Base-by-base conservation (phyloP, 2,329 filamentous ascomycete genomes). In the Alternaria postmessia region DNA sequence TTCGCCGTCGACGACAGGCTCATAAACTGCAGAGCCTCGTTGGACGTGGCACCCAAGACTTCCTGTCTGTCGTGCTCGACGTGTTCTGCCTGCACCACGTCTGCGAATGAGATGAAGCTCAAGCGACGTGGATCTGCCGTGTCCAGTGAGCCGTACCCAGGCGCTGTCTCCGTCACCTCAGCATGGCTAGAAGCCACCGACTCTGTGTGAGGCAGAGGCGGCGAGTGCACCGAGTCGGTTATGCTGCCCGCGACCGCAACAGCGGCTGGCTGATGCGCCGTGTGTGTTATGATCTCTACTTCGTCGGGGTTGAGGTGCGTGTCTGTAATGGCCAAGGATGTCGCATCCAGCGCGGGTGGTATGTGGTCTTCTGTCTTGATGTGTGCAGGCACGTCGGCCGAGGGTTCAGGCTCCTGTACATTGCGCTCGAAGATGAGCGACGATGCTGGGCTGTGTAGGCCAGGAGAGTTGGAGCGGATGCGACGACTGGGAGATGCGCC, bases 21-120 rank as follows among this genome's bases (percentile, higher is more conserved):
- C 51, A 87, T 86, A 60, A 90, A 80, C 75, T 93, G 89, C 57
- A 91, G 84, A 56, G 89, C 90, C 61, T 94, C 91, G 32, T 46
- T 55, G 9, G 69, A 62, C n/a, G 57, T 58, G 16, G 56, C 62
- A 7, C 67, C 68, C 52, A 72, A 54, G 30, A 69, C 62, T 32
- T 72, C 69, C 32, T 64, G 62, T 65, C 89, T 84, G 67, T 85
- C 89, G 47, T 86, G 84, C 38, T 88, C 86, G 30, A 87, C 87
- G 71, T 94, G 91, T 76, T 95, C 92, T 34, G 90, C 87, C 75
- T 96, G 93, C 41, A 98, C 93, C 9, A 98, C 93, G 72, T 98
- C 94, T 62, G 94, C 94, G 79, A 98, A 98, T 7, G 93, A 97
- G 75, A 98, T 96, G 81, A 98, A 98, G 77, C 91, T 95, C 63